These are phyloP conservation scores for Kodamaea hsintzibuensis DNA, from an alignment of 805 yeast species.

Conservation along the genomic window DNA sequence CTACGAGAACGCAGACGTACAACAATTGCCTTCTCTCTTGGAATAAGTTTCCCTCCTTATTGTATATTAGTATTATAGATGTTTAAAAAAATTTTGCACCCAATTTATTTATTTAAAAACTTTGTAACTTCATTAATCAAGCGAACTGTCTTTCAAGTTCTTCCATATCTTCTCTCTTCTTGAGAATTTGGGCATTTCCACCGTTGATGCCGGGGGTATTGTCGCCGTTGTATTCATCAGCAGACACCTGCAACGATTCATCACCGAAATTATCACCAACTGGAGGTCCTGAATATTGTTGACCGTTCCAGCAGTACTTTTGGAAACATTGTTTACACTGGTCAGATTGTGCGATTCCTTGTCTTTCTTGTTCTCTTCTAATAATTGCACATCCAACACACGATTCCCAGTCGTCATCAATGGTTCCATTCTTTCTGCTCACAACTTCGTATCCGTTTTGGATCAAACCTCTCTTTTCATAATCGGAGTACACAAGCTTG, in stretches of 20 bases:
- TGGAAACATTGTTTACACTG: slow-evolving; percentile 73
- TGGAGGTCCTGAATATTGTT: slow-evolving; percentile 4
- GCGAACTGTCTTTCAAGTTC: slow-evolving; percentile 1
- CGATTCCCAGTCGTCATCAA: slow-evolving; percentile 65
- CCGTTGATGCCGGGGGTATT: slow-evolving; percentile 10
- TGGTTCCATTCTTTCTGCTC: slow-evolving; percentile 62
- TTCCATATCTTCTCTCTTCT: slow-evolving; percentile 4
- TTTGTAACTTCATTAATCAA: no score
- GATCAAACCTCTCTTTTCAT: slow-evolving; percentile 59
- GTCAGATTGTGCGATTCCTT: slow-evolving; percentile 54
- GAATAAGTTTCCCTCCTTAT: slow-evolving; percentile 30
- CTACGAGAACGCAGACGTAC: slow-evolving; percentile 71
- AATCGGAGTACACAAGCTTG: slow-evolving; percentile 58
- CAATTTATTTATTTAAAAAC: neutral
- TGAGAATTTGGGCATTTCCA: slow-evolving; percentile 10
- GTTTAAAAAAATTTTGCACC: neutral
- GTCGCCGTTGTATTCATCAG: slow-evolving; percentile 9
- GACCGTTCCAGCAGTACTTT: slow-evolving; percentile 75
- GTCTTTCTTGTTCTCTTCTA: slow-evolving; percentile 73
- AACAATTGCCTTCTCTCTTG: slow-evolving; percentile 69
- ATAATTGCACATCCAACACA: slow-evolving; percentile 84
- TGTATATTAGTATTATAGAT: slow-evolving; percentile 4
- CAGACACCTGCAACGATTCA: slow-evolving; percentile 10
- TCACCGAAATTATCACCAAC: slow-evolving; percentile 14
- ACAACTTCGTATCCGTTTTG: slow-evolving; percentile 73